A percentile compares a stretch with the other conserved stretches of the same genome.
Evolutionary conservation across 148 eudicot species (phyloP).

Genomic region (Polygonum maritimum): DNA sequence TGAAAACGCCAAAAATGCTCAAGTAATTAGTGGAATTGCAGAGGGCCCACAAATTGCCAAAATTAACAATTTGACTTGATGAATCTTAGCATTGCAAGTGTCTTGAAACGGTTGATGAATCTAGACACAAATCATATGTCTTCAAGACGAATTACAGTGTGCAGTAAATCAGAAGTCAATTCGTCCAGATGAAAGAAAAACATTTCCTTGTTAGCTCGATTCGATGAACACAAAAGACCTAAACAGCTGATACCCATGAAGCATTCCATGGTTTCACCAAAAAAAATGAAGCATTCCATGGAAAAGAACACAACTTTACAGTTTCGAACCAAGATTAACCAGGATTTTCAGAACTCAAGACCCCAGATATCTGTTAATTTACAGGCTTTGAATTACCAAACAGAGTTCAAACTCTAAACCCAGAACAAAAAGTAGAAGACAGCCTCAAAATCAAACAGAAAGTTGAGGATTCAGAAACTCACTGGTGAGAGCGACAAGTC

Average conservation of each 20-base stretch:
- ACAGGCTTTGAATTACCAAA: not conserved
- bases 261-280: not conserved
- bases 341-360: not conserved
- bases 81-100: not conserved
- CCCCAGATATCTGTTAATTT: too few relatives aligned
- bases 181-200: not conserved
- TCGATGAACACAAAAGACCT: not conserved
- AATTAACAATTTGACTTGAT: not conserved
- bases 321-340: not conserved
- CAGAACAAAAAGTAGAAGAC: not conserved
- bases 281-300: not conserved
- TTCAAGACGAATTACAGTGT: not conserved
- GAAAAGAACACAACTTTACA: too few relatives aligned
- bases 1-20: not conserved
- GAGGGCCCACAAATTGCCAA: not conserved
- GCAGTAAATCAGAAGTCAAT: not conserved
- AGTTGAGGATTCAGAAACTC: not conserved
- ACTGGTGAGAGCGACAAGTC: not conserved
- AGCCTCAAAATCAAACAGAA: not conserved
- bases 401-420: not conserved
- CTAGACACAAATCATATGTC: not conserved
- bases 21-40: not conserved
- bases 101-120: not conserved
- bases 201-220: not conserved
- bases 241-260: not conserved